These are phyloP conservation scores for Asclepias syriaca DNA, from an alignment of 257 asterid genomes.

Conservation along the genomic window DNA sequence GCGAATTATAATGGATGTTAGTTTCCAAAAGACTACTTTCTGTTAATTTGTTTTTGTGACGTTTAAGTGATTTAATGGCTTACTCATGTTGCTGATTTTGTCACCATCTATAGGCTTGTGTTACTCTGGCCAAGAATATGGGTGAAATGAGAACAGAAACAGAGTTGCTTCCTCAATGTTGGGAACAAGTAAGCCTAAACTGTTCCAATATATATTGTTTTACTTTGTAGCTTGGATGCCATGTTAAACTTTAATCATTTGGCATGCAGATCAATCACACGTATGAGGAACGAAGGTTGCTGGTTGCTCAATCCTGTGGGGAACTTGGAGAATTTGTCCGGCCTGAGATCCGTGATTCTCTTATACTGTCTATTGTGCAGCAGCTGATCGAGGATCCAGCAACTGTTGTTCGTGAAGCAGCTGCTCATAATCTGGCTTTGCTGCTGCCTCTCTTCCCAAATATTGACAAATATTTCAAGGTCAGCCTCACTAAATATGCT, in stretches of 20 bases:
- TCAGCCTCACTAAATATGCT: slow-evolving; percentile 99
- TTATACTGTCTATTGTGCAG: slow-evolving; percentile 93
- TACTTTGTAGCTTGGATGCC: slow-evolving; percentile 1
- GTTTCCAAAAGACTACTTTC: slow-evolving; percentile 24
- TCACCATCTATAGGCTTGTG: slow-evolving; percentile 73
- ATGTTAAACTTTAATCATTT: slow-evolving; percentile 14
- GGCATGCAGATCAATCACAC: slow-evolving; percentile 84
- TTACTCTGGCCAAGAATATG: slow-evolving; percentile 84
- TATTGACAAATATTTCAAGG: slow-evolving; percentile 98
- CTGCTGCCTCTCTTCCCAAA: slow-evolving; percentile 95
- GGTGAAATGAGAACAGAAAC: slow-evolving; percentile 96
- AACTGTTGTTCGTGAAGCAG: slow-evolving; percentile 94
- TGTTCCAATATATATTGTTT: slow-evolving; percentile 7
- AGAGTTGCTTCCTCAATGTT: slow-evolving; percentile 97
- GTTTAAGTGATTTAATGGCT: slow-evolving; percentile 21
- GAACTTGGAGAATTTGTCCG: slow-evolving; percentile 93
- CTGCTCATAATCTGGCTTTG: slow-evolving; percentile 94
- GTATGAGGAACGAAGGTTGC: slow-evolving; percentile 97
- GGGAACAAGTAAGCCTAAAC: slow-evolving; percentile 83
- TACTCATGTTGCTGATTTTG: slow-evolving; percentile 18
- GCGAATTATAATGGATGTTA: slow-evolving; percentile 91
- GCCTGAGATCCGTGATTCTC: slow-evolving; percentile 98
- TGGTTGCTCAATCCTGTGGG: slow-evolving; percentile 99
- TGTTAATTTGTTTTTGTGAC: not conserved
- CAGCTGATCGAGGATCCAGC: slow-evolving; percentile 99